Conservation (phyloP, 257 asterid species). For the Plantago ovata region DNA sequence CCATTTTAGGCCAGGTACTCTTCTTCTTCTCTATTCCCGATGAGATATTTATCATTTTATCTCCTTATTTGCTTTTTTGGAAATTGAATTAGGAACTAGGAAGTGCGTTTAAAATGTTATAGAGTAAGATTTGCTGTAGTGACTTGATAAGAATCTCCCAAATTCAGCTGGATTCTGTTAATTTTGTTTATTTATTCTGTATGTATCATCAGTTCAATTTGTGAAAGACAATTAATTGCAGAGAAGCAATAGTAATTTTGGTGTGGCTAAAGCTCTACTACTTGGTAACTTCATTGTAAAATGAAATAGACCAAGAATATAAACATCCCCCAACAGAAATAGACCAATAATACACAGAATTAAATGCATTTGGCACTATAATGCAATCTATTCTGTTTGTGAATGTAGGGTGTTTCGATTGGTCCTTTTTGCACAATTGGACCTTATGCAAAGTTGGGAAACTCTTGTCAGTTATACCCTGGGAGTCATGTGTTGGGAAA, state of each 20-base stretch:
- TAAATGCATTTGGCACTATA: too few species aligned
- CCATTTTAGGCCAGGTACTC: conserved; percentile 68
- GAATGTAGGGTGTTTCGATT: conserved; percentile 69
- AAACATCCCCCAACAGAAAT: too few species aligned
- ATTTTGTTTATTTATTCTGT: neutral
- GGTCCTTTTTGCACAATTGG: conserved; percentile 94
- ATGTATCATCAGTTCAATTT: too few species aligned
- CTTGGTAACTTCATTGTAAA: too few species aligned
- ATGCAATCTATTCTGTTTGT: conserved; percentile 22
- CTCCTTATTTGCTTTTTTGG: neutral
- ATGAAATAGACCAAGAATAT: too few species aligned
- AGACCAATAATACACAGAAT: too few species aligned
- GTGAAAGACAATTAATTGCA: too few species aligned
- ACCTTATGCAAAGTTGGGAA: conserved; percentile 71
- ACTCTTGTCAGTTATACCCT: conserved; percentile 58
- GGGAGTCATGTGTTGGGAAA: conserved; percentile 85
- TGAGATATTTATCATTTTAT: too few species aligned
- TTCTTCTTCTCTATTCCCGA: neutral
- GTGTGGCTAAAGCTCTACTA: too few species aligned
- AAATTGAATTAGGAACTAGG: neutral
- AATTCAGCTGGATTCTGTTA: neutral
- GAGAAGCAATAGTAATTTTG: too few species aligned
- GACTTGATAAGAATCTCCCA: neutral
- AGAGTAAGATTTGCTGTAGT: neutral
- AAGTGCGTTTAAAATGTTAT: neutral